Percentiles rank a stretch among this genome's conserved stretches.
These are phyloP conservation scores for Talaromyces piceae DNA, from an alignment of 2,329 filamentous ascomycete species.

Conservation along the genomic window DNA sequence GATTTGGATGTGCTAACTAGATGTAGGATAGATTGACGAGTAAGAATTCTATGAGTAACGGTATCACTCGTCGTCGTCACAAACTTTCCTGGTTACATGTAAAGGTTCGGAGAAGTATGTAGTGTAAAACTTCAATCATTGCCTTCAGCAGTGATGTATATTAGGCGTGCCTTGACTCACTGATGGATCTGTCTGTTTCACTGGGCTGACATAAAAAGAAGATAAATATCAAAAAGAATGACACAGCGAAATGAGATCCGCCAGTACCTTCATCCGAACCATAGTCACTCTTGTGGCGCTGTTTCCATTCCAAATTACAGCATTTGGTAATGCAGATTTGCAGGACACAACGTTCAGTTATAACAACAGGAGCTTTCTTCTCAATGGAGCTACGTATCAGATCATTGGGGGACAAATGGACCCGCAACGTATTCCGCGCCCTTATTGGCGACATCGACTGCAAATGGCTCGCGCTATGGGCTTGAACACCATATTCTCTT, in stretches of 20 bases:
- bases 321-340: background rate
- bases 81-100: background rate
- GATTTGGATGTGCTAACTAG: background rate
- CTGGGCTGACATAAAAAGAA: no score
- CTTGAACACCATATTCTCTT: slow-evolving; percentile 45
- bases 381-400: slow-evolving; percentile 5
- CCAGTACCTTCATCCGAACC: background rate
- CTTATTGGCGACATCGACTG: slow-evolving; percentile 43
- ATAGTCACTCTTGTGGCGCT: background rate
- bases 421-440: slow-evolving; percentile 40
- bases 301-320: background rate
- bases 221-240: no score
- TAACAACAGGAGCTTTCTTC: slow-evolving; percentile 3
- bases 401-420: slow-evolving; percentile 11
- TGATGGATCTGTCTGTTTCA: no score
- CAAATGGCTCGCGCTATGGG: slow-evolving; percentile 42
- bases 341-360: background rate
- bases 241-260: background rate
- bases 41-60: background rate
- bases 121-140: background rate
- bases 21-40: background rate
- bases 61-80: background rate
- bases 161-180: no score
- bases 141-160: no score
- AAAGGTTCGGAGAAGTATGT: background rate